These are phyloP conservation scores for Pythium plurisporium DNA, from an alignment of 352 stramenopile genomes.

Conservation along the genomic window DNA sequence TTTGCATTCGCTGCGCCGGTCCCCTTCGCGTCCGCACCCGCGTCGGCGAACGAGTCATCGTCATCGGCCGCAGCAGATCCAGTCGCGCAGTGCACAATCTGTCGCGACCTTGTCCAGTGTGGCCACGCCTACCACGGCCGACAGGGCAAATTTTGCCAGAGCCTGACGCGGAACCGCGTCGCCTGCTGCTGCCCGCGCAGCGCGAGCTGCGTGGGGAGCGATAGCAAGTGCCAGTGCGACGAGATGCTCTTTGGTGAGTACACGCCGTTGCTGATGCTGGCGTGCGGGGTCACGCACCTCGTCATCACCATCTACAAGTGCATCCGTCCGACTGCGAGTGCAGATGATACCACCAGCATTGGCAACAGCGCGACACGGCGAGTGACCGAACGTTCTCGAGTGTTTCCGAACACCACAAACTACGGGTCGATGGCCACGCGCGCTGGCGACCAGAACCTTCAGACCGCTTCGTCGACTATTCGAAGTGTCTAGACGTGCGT, in stretches of 20 bases:
- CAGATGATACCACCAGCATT: neutral
- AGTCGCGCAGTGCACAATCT: neutral
- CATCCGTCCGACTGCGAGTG: neutral
- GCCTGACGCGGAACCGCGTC: neutral
- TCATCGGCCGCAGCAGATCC: neutral
- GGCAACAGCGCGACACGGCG: neutral
- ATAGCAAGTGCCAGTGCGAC: neutral
- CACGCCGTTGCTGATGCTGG: neutral
- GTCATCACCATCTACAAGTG: neutral
- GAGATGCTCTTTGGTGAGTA: slow-evolving; percentile 3
- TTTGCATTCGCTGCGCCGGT: too few species aligned
- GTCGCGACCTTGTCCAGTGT: slow-evolving; percentile 1
- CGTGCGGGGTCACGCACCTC: neutral
- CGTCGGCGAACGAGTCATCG: too few species aligned
- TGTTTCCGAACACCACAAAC: neutral
- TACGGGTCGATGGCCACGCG: neutral
- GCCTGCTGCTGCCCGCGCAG: neutral
- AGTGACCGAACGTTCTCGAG: too few species aligned
- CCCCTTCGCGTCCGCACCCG: too few species aligned
- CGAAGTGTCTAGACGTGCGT: too few species aligned
- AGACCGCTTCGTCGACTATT: too few species aligned
- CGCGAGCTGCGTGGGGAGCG: neutral
- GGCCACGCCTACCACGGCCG: neutral
- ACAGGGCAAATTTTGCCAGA: neutral
- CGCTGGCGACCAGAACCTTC: too few species aligned